Evolutionary conservation across 805 yeast genomes (phyloP), one percentile per base, ranked within the genome.

Genomic region (Hanseniaspora hatyaiensis): DNA sequence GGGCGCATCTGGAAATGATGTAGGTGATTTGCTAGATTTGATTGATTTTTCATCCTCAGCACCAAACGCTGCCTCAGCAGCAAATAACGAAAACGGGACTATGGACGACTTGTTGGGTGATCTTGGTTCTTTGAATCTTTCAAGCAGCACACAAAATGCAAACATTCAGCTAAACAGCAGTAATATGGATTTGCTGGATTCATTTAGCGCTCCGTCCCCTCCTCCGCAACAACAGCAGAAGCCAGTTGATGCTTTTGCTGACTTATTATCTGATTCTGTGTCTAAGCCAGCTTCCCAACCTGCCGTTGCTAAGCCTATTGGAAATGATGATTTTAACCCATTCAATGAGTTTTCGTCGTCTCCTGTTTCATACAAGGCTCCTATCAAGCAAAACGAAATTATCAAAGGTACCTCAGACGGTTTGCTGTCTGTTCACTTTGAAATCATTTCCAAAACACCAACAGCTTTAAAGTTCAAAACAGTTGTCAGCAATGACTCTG

Each of bases 31-130:
- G 34, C 68, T 73, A 31, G 75, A 77, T 50, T 68, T 86, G 55
- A 82, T 87, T 52, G 95, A 86, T 58, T 77, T 86, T 55, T 94
- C 75, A 58, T 84, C 77, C 53, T 78, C 70, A 41, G 62, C 30
- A 60, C 56, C 4, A 28, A 50, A 54, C 57, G 32, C 43, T 56
- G 32, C 57, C 36, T 22, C 57, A 24, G 28, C 53, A 23, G 26
- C 49, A 31, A 42, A 47, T 19, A 16, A 50, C 52, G 52, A 42
- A 43, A 55, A 16, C n/a, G 30, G 34, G 29, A 26, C 32, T 24
- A 18, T 80, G 45, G 75, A 77, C 47, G 95, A 87, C 60, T 69
- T 88, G 52, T 68, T 87, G 51, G 78, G 83, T 43, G 92, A 80
- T 53, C 66, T 83, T 55, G 72, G 79, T 26, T 73, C 79, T 40